Base-by-base conservation (phyloP, 225 moss, liverwort and hornwort species). In the Polytrichum commune region DNA sequence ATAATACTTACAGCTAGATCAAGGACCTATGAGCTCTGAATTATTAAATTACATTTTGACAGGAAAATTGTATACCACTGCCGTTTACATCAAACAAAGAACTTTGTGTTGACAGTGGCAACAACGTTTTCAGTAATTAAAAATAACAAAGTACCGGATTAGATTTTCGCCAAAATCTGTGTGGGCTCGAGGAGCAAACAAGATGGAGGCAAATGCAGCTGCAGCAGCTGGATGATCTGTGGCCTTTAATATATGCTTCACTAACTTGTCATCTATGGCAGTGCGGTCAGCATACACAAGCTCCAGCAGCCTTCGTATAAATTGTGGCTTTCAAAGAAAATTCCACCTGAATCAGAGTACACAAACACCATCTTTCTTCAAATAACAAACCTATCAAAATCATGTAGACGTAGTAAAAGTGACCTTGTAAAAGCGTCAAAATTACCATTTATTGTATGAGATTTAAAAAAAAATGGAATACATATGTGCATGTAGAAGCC, bases 141-240 rank as follows among this genome's bases (percentile, higher is more conserved):
- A 58, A n/a, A 6, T 7, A 54, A 20, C 67, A 23, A 38, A 63
- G 35, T 72, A 86, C 86, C 83, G 81, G 77, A 62, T 71, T 60
- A 86, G 56, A 16, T 86, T 86, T 68, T 83, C 68, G 18, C 77
- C 71, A 57, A 86, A 86, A 68, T 78, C 70, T 28, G 83, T 73
- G 62, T 80, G 76, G 60, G 80, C 83, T 67, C 33, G 70, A 70
- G 86, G 80, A 73, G 86, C 80, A 63, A 86, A 86, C 66, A 86
- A 1, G 55, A 86, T 86, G 53, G 86, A 86, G 54, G 78, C 80
- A 72, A 86, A 86, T 62, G 86, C 86, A 76, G 78, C 83, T 71
- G 75, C 83, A 67, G 86, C 86, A 73, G 83, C 86, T 65, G 86
- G 80, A 35, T 86, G 86, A 53, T 83, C 83, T 18, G 83, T 86